Conservation (phyloP, 2,329 filamentous ascomycete genomes). For the Exophiala phaeomuriformis region DNA sequence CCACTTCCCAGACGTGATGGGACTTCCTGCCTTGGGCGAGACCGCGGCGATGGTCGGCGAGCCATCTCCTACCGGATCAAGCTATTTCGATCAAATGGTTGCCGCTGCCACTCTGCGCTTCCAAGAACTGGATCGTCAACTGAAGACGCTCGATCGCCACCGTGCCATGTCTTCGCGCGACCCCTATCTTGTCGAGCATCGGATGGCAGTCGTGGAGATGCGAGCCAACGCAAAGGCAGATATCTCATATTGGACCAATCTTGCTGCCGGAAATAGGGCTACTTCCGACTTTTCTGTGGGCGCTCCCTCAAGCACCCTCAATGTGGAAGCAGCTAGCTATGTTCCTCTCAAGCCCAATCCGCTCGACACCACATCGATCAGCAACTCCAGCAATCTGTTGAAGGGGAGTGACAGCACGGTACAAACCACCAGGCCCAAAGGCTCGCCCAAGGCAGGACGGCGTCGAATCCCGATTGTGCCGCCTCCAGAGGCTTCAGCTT, state of each 20-base stretch:
- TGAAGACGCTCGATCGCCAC: constrained; percentile 25
- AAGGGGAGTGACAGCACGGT: not conserved
- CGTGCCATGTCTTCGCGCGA: constrained; percentile 22
- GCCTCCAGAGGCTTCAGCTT: constrained; percentile 9
- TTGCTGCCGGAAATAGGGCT: constrained; percentile 7
- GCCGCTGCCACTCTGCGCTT: constrained; percentile 7
- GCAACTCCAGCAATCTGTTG: not conserved
- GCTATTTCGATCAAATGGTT: constrained; percentile 10
- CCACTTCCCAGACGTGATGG: constrained; percentile 3
- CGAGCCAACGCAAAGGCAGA: constrained; percentile 20
- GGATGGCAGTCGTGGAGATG: constrained; percentile 19
- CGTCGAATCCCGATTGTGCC: constrained; percentile 25
- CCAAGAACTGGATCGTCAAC: constrained; percentile 23
- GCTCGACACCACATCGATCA: not conserved
- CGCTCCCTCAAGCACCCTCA: constrained; percentile 13
- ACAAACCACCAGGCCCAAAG: not conserved
- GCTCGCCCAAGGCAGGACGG: constrained; percentile 5
- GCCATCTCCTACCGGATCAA: not conserved
- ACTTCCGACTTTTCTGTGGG: constrained; percentile 3
- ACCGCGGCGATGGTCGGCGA: constrained; percentile 2
- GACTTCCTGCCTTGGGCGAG: constrained; percentile 2
- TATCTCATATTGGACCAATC: constrained; percentile 16
- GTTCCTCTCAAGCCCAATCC: constrained; percentile 11
- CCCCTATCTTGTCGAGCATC: constrained; percentile 17
- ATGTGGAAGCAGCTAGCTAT: constrained; percentile 23